These are phyloP conservation scores for Nakazawaea laoshanensis DNA, from an alignment of 805 yeast species.

Conservation along the genomic window DNA sequence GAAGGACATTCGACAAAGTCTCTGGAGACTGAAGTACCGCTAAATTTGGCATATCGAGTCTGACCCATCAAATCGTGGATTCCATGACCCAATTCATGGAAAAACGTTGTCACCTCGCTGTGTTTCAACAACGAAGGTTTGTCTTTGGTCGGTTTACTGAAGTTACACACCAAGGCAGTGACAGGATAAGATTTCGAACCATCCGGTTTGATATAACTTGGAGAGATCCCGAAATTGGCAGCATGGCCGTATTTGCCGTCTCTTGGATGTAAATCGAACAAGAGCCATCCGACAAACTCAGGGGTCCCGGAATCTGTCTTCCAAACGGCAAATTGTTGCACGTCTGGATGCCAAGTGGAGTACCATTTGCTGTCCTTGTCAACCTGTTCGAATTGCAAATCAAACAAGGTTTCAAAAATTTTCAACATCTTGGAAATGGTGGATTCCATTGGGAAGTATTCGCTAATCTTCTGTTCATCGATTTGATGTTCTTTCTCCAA, in stretches of 20 bases:
- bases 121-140: slow-evolving; percentile 75
- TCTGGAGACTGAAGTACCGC: slow-evolving; percentile 71
- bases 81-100: slow-evolving; percentile 89
- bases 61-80: slow-evolving; percentile 69
- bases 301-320: slow-evolving; percentile 44
- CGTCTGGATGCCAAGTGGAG: slow-evolving; percentile 73
- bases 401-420: slow-evolving; percentile 63
- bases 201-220: slow-evolving; percentile 44
- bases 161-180: slow-evolving; percentile 77
- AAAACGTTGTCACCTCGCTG: slow-evolving; percentile 71
- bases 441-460: slow-evolving; percentile 67
- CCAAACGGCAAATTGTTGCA: slow-evolving; percentile 67
- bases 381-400: slow-evolving; percentile 54
- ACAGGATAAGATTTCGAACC: slow-evolving; percentile 54
- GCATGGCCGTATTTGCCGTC: slow-evolving; percentile 87
- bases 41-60: slow-evolving; percentile 58
- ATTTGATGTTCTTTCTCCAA: slow-evolving; percentile 64
- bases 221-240: slow-evolving; percentile 64
- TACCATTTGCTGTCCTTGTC: slow-evolving; percentile 25
- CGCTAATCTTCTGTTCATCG: slow-evolving; percentile 63
- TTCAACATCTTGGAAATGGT: slow-evolving; percentile 63
- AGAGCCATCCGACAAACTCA: slow-evolving; percentile 68
- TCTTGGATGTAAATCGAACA: slow-evolving; percentile 78
- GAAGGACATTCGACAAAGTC: slow-evolving; percentile 92
- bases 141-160: slow-evolving; percentile 61